Percentiles rank a stretch among this genome's conserved stretches.
Evolutionary conservation across 306 rosid genomes (phyloP).

Genomic region (Acmispon strigosus): DNA sequence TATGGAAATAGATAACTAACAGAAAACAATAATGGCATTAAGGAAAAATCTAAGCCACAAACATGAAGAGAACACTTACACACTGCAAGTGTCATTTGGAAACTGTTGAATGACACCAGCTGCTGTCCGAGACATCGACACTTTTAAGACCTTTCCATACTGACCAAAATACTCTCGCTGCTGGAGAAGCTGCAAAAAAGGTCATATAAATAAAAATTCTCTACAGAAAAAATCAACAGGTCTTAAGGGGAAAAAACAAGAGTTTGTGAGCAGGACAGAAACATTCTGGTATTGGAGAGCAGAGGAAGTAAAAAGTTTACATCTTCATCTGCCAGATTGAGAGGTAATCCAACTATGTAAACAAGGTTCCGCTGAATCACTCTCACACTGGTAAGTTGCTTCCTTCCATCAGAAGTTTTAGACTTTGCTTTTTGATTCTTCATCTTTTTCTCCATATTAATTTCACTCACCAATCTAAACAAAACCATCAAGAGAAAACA

Average conservation of each 20-base stretch:
- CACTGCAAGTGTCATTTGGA: slow-evolving; percentile 98
- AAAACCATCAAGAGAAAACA: slow-evolving; percentile 1
- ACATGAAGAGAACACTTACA: slow-evolving; percentile 51
- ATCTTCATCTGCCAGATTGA: slow-evolving; percentile 75
- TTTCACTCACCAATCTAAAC: slow-evolving; percentile 62
- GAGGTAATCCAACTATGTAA: slow-evolving; percentile 80
- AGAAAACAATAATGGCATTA: not conserved
- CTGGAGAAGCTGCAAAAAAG: slow-evolving; percentile 70
- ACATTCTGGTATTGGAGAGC: not conserved
- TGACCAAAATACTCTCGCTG: slow-evolving; percentile 88
- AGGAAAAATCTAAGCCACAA: not conserved
- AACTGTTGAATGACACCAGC: slow-evolving; percentile 95
- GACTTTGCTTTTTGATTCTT: slow-evolving; percentile 76
- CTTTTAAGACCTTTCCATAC: slow-evolving; percentile 97
- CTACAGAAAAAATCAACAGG: not conserved
- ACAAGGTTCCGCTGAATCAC: slow-evolving; percentile 99
- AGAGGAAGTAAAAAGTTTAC: slow-evolving; percentile 34
- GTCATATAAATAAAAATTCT: slow-evolving; percentile 3
- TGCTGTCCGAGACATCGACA: slow-evolving; percentile 96
- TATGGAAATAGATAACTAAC: not conserved
- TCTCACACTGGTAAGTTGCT: slow-evolving; percentile 93
- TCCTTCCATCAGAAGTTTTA: slow-evolving; percentile 85
- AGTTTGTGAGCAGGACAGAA: not conserved
- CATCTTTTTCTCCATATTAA: slow-evolving; percentile 64
- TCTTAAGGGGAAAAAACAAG: not conserved